A percentile compares a stretch with the other conserved stretches of the same genome.
Conservation (phyloP, 2,329 filamentous ascomycete genomes). For the Exophiala alcalophila region DNA sequence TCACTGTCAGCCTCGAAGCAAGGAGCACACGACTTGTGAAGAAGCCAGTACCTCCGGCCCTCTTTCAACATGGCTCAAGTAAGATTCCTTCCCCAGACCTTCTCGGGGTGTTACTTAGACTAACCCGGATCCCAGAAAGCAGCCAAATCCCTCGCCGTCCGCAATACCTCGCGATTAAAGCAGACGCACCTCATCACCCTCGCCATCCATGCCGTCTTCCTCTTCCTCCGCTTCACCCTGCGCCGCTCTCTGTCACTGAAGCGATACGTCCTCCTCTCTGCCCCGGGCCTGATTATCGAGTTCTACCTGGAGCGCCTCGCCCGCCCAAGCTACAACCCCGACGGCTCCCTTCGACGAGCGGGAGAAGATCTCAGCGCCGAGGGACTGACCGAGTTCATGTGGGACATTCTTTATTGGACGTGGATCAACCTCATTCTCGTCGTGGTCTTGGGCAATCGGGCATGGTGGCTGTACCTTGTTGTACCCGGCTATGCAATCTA, state of each 20-base stretch:
- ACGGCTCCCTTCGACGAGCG: conserved; percentile 66
- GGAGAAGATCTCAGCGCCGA: conserved; percentile 86
- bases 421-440: conserved; percentile 74
- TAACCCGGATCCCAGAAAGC: too few species aligned
- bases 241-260: conserved; percentile 61
- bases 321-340: conserved; percentile 68
- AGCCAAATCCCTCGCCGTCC: conserved; percentile 64
- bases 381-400: conserved; percentile 96
- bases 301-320: conserved; percentile 81
- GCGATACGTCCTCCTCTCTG: conserved; percentile 68
- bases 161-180: conserved; percentile 73
- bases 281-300: conserved; percentile 75
- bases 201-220: conserved; percentile 68
- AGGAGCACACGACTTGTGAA: too few species aligned
- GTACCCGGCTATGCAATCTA: conserved; percentile 50
- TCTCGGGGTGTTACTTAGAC: too few species aligned
- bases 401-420: conserved; percentile 93
- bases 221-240: conserved; percentile 65
- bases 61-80: conserved; percentile 3
- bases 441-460: conserved; percentile 76
- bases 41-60: too few species aligned
- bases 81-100: background rate
- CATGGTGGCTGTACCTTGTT: conserved; percentile 61
- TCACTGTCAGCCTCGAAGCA: too few species aligned
- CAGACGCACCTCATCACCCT: conserved; percentile 77